Base-by-base conservation (phyloP, 257 asterid species). In the Avicennia marina region DNA sequence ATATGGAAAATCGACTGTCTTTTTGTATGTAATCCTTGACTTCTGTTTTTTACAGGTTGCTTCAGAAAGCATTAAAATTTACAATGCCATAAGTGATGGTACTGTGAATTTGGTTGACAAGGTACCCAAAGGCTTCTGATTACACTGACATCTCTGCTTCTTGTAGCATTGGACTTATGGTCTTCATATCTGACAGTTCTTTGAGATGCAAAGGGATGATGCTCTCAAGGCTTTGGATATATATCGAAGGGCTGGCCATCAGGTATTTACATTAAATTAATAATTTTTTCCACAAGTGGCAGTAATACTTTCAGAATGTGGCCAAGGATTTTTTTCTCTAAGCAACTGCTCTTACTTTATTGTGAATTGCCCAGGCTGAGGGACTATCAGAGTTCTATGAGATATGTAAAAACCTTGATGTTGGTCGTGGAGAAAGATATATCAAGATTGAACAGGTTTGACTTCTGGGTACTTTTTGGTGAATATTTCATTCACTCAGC, bases 181-280 rank as follows among this genome's bases (percentile, higher is more conserved):
- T 53, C 53, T 70, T 65, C n/a, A 18, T 68, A 67, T 68, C 48
- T 49, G 34, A 51, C 76, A 93, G 99, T 93, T 93, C 75, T 93
- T 93, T 66, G 99, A 93, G 90, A 93, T 93, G 99, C 95, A 89
- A 86, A 91, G 82, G 59, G 75, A 70, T 56, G 97, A 93, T 74
- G 97, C 99, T 71, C 74, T 86, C 21, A 89, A 81, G 75, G 90
- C 97, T 46, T 65, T 93, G 81, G 99, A 89, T 65, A 77, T 89
- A 81, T 93, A 93, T 65, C 71, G 80, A 51, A 80, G 94, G 77
- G 89, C 99, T 25, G 87, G 97, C 24, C 86, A 72, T 65, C 99
- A 93, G 99, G 99, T 93, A 69, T 21, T 24, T 18, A 42, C 59
- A 27, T 36, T 8, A 42, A 40, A 24, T 24, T 6, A 21, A 2